These are phyloP conservation scores for Buddleja alternifolia DNA, from an alignment of 257 asterid species.

Conservation along the genomic window DNA sequence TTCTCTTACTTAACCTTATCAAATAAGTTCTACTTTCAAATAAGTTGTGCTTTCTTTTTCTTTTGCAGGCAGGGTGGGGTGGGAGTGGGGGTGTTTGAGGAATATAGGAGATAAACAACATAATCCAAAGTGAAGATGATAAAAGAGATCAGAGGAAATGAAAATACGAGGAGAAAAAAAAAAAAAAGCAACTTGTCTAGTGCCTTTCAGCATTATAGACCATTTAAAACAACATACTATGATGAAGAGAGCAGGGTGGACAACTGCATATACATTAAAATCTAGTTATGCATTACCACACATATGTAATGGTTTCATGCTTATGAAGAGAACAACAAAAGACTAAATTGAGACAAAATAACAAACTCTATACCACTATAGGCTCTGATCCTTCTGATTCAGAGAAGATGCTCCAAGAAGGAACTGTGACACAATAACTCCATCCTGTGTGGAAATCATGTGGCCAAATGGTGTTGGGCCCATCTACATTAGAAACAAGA, in stretches of 20 bases:
- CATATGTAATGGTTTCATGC: background rate
- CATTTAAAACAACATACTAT: background rate
- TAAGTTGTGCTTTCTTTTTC: background rate
- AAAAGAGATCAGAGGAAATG: no score
- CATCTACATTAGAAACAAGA: conserved; percentile 46
- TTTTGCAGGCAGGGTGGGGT: no score
- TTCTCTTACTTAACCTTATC: background rate
- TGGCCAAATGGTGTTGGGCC: conserved; percentile 65
- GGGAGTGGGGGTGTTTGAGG: no score
- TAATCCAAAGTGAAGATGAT: no score
- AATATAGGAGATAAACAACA: background rate
- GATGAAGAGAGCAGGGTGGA: no score
- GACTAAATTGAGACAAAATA: conserved; percentile 5
- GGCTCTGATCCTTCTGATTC: conserved; percentile 57
- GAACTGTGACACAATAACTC: conserved; percentile 76
- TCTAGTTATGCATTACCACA: background rate
- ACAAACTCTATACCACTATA: conserved; percentile 53
- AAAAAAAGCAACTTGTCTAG: background rate
- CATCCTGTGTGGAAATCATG: conserved; percentile 67
- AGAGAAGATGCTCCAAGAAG: conserved; percentile 63
- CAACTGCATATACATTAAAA: background rate
- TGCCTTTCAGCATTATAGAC: background rate
- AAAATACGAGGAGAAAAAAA: background rate
- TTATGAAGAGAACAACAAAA: background rate
- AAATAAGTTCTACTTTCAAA: conserved; percentile 12